Conservation (phyloP, 192 early-diverging fungal species). For the Chytriomyces sp. region DNA sequence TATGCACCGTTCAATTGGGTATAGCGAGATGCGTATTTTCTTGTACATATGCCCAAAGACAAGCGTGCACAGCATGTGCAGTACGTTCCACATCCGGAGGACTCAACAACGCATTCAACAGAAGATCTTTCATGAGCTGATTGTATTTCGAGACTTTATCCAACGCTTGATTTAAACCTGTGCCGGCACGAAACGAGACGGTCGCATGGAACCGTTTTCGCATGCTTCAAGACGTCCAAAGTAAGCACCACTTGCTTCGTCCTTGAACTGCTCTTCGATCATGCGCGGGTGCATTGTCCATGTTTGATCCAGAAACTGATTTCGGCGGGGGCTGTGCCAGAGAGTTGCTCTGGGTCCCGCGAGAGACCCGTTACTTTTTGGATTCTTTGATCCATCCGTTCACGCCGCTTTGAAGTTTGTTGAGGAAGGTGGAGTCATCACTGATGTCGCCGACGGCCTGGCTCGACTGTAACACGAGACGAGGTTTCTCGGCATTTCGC, state of each 20-base stretch:
- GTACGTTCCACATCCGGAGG: constrained; percentile 90
- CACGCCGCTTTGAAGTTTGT: constrained; percentile 92
- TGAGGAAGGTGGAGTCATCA: constrained; percentile 85
- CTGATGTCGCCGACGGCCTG: constrained; percentile 70
- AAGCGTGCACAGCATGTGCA: constrained; percentile 69
- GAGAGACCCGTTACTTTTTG: constrained; percentile 96
- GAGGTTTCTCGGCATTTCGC: constrained; percentile 66
- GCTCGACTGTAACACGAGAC: constrained; percentile 73
- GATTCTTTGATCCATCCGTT: constrained; percentile 99
- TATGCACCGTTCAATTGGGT: constrained; percentile 82
- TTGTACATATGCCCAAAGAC: constrained; percentile 98
- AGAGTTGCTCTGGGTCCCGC: constrained; percentile 75
- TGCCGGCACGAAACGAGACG: constrained; percentile 94
- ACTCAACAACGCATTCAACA: constrained; percentile 92
- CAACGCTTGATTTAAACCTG: constrained; percentile 91
- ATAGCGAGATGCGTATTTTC: constrained; percentile 88
- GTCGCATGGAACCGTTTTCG: constrained; percentile 99
- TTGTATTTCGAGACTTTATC: constrained; percentile 95
- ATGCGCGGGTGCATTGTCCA: constrained; percentile 90
- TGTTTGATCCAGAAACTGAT: constrained; percentile 99
- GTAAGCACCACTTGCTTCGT: constrained; percentile 82
- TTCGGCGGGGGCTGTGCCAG: constrained; percentile 93
- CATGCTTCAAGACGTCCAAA: constrained; percentile 91
- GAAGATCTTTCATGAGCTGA: constrained; percentile 98
- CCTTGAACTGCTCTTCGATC: constrained; percentile 96